These are phyloP conservation scores for Exophiala oligosperma DNA, from an alignment of 2,329 filamentous ascomycete species.

Conservation along the genomic window DNA sequence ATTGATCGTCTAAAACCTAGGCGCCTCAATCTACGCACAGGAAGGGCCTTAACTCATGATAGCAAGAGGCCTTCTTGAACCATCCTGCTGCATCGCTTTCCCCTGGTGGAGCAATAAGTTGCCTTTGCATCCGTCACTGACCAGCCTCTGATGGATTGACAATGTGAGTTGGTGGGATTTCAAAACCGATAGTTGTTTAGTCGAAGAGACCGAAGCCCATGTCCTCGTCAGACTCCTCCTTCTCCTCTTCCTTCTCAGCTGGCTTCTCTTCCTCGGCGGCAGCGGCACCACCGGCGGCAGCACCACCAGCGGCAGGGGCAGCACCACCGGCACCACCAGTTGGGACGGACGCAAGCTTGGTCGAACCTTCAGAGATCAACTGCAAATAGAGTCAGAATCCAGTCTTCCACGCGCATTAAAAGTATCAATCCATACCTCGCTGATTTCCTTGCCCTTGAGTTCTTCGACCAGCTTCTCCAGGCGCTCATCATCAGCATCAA, in stretches of 20 bases:
- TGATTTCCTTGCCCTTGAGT: constrained; percentile 68
- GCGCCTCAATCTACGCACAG: constrained; percentile 1
- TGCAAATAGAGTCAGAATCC: constrained; percentile 42
- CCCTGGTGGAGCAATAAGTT: background rate
- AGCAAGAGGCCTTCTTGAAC: background rate
- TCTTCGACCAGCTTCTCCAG: constrained; percentile 89
- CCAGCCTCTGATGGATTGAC: background rate
- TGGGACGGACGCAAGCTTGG: constrained; percentile 97
- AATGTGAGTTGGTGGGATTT: background rate
- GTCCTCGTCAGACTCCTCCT: constrained; percentile 72
- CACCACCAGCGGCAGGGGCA: constrained; percentile 57
- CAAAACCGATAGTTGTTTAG: constrained; percentile 40
- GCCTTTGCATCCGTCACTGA: constrained; percentile 3
- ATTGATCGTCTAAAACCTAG: constrained; percentile 3
- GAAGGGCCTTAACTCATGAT: background rate
- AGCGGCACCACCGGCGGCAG: constrained; percentile 67
- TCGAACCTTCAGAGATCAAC: constrained; percentile 86
- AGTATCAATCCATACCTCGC: constrained; percentile 62
- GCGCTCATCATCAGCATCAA: constrained; percentile 85
- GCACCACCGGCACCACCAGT: constrained; percentile 78
- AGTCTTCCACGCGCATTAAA: constrained; percentile 27
- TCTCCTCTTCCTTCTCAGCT: constrained; percentile 88
- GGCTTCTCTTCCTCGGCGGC: constrained; percentile 92
- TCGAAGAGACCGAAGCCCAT: constrained; percentile 77
- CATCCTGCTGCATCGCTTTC: background rate